phyloP scores from a whole-genome alignment of 805 yeast species.

The Saturnispora sekii region DNA sequence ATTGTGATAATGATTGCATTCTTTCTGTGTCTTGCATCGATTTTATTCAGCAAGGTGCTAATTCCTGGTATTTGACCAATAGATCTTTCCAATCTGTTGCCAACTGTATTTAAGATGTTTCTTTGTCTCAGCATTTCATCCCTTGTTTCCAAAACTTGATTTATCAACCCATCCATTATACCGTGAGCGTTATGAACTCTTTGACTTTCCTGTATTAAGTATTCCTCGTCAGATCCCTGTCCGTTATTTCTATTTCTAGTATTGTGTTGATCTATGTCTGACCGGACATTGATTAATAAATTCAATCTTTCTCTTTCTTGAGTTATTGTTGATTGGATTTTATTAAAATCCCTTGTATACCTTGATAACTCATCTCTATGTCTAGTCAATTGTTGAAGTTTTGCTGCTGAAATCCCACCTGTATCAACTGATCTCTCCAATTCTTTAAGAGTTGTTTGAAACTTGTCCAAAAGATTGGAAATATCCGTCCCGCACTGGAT shows the following conservation, averaged over 20 bases:
- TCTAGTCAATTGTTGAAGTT: slow-evolving; percentile 71
- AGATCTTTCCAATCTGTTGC: slow-evolving; percentile 48
- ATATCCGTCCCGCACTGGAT: slow-evolving; percentile 32
- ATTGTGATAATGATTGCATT: slow-evolving; percentile 77
- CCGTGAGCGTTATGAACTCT: slow-evolving; percentile 65
- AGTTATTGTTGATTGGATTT: slow-evolving; percentile 33
- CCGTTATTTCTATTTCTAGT: slow-evolving; percentile 23
- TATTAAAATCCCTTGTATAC: slow-evolving; percentile 51
- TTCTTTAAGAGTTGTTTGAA: slow-evolving; percentile 43
- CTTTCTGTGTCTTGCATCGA: slow-evolving; percentile 81
- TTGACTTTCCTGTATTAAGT: slow-evolving; percentile 66
- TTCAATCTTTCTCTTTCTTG: slow-evolving; percentile 75
- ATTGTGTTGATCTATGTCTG: slow-evolving; percentile 67
- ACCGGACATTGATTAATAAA: slow-evolving; percentile 62
- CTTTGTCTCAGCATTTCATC: slow-evolving; percentile 76
- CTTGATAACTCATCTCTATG: slow-evolving; percentile 70
- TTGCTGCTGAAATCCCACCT: slow-evolving; percentile 43
- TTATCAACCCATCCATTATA: slow-evolving; percentile 68
- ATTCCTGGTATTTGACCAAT: slow-evolving; percentile 75
- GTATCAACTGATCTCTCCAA: slow-evolving; percentile 46
- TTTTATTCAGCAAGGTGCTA: slow-evolving; percentile 61
- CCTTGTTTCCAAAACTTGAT: slow-evolving; percentile 83
- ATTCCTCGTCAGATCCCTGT: slow-evolving; percentile 26
- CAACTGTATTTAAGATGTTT: slow-evolving; percentile 50
- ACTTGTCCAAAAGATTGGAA: slow-evolving; percentile 40